These are phyloP conservation scores for Codiaeum variegatum DNA, from an alignment of 441 rosid genomes.

Conservation along the genomic window DNA sequence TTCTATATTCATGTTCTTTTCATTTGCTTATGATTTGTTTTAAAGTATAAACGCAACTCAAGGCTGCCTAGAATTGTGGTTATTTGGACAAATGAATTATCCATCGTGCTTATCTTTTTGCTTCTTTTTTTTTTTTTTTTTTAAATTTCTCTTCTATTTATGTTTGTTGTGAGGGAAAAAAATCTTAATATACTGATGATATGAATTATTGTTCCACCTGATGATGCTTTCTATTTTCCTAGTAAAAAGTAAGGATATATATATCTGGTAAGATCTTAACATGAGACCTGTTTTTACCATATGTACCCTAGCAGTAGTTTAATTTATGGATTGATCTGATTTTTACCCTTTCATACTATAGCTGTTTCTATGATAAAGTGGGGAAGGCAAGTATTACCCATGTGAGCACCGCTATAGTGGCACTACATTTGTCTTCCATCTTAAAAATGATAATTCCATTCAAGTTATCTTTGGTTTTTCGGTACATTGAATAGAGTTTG, in stretches of 20 bases:
- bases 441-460: background rate
- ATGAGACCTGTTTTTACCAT: background rate
- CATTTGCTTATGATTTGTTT: background rate
- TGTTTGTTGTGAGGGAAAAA: background rate
- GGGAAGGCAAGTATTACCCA: background rate
- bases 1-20: background rate
- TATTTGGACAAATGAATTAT: background rate
- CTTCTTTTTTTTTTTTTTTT: background rate
- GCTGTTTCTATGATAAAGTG: background rate
- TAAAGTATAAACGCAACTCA: background rate
- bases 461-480: background rate
- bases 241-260: background rate
- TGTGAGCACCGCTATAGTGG: background rate
- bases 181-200: background rate
- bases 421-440: background rate
- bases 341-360: background rate
- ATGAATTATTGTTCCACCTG: background rate
- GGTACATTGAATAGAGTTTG: background rate
- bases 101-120: background rate
- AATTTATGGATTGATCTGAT: background rate
- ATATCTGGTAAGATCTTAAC: background rate
- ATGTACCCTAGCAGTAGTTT: background rate
- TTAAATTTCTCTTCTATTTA: background rate
- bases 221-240: background rate
- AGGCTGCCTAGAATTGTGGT: background rate